These are phyloP conservation scores for Microbotryum lychnidis-dioicae DNA, from an alignment of 1,284 basidiomycete species.

Conservation along the genomic window DNA sequence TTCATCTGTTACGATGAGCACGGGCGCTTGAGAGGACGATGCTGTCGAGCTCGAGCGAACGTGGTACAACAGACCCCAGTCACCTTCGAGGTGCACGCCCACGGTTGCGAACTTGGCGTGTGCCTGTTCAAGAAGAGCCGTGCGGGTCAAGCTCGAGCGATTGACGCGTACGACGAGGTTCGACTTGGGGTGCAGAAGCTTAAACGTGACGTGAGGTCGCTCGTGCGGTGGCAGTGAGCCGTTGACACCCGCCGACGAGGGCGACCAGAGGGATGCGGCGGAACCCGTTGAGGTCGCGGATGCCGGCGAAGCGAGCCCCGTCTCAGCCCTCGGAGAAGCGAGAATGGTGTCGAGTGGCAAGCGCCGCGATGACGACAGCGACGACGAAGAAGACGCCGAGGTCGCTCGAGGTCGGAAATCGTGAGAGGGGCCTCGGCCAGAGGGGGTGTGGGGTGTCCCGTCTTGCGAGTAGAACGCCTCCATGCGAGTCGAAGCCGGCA, in stretches of 20 bases:
- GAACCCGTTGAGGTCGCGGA: background rate
- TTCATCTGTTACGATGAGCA: no score
- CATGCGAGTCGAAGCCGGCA: conserved; percentile 6
- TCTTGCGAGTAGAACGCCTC: conserved; percentile 19
- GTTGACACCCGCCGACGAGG: background rate
- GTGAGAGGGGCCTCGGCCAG: background rate
- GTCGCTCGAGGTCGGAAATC: conserved; percentile 15
- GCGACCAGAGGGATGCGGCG: background rate
- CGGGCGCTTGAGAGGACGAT: no score
- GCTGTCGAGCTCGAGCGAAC: no score
- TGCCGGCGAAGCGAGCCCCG: background rate
- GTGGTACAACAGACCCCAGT: no score
- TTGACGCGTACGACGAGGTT: conserved; percentile 22
- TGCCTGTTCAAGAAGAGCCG: no score
- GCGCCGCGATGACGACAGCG: conserved; percentile 9
- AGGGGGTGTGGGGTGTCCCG: conserved; percentile 15
- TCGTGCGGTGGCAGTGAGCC: no score
- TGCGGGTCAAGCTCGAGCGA: no score
- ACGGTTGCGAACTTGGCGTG: no score
- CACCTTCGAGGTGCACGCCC: no score
- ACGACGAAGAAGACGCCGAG: conserved; percentile 8
- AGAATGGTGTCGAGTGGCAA: conserved; percentile 23
- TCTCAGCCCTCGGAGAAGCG: conserved; percentile 13
- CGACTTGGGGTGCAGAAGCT: conserved; percentile 15
- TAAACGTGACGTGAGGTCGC: conserved; percentile 17